Base-by-base conservation (phyloP, 306 rosid genomes). In the Lupinus albus region DNA sequence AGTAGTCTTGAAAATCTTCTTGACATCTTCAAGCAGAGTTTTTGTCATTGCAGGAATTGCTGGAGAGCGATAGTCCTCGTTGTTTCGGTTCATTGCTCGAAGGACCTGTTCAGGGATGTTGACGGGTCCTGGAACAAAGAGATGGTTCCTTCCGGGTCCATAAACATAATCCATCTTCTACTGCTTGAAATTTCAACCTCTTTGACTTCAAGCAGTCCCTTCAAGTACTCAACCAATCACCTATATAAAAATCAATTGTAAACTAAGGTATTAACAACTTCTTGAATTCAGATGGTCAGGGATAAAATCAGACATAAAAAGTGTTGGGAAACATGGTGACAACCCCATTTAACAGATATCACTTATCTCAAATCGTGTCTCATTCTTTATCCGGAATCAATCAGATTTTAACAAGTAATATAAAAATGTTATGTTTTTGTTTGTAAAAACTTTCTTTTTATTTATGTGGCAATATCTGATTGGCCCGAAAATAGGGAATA, bases 121-220 rank as follows among this genome's bases (percentile, higher is more conserved):
- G 67, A 94, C 99, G 0, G 99, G 99, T 78, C 99, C 99, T 1
- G 99, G 99, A 63, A 94, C 99, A 75, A 94, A 94, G 79, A 94
- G 97, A 70, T 94, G 99, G 92, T 90, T 76, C 63, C 83, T 88
- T 82, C 99, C 99, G 25, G 99, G 97, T 81, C 68, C 99, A 83
- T 94, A 55, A 3, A 86, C 67, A 21, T 86, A 67, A 73, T 94
- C 99, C 99, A 94, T 94, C 73, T 88, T 80, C 38, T 47, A 71
- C 76, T 58, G 74, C 73, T 76, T 73, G 28, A 74, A 80, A 61
- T 78, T 67, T 21, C 55, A 82, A 60, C 46, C 78, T 44, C 69
- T 61, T 50, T 65, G 35, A 61, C 60, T 52, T 52, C 75, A 66
- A 77, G 57, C 35, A 67, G 63, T 25, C 30, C 30, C 4, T 3